Evolutionary conservation across 257 asterid genomes (phyloP).

Genomic region (Plectranthus barbatus): DNA sequence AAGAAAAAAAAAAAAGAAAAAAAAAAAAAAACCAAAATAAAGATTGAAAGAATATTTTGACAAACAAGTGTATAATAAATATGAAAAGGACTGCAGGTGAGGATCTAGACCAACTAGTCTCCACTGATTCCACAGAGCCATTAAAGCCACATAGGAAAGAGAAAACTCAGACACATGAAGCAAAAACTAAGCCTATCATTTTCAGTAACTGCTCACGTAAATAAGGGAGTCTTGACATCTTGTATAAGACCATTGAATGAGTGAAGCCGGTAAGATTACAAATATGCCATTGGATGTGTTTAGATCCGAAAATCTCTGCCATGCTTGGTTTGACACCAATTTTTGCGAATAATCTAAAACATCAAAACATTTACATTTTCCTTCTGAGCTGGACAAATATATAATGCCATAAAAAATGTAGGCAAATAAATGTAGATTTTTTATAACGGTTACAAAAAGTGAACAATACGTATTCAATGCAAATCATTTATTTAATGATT

Average conservation of each 20-base stretch:
- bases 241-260: too few relatives aligned
- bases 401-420: not conserved
- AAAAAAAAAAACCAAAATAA: not conserved
- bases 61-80: not conserved
- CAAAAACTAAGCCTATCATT: constrained; percentile 1
- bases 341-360: not conserved
- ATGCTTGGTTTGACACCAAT: not conserved
- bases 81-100: not conserved
- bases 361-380: not conserved
- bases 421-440: not conserved
- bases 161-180: not conserved
- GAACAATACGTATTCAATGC: not conserved
- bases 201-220: not conserved
- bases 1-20: not conserved
- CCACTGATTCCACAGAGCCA: not conserved
- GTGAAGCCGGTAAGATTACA: too few relatives aligned
- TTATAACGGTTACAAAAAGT: not conserved
- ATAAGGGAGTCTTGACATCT: too few relatives aligned
- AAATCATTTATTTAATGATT: not conserved
- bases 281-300: not conserved
- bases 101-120: not conserved
- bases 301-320: not conserved
- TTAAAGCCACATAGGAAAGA: not conserved
- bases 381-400: not conserved
- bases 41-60: not conserved